Evolutionary conservation across 495 filamentous ascomycete genomes (phyloP).

Genomic region (Xylaria castorea): DNA sequence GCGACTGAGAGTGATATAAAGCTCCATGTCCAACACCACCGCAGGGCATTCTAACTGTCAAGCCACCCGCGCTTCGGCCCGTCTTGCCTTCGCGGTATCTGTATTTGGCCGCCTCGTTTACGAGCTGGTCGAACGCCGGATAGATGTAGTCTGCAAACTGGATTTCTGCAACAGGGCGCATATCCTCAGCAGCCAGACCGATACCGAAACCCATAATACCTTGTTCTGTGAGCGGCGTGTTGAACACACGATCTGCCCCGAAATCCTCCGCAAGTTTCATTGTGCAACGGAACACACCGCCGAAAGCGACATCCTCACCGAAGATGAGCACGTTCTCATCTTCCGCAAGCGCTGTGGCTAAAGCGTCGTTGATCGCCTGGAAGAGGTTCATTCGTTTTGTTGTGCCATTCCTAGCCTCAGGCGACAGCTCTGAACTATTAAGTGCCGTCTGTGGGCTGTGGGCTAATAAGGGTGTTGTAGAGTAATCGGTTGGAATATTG

Average conservation of each 20-base stretch:
- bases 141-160: constrained; percentile 99
- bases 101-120: constrained; percentile 95
- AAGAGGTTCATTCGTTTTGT: constrained; percentile 90
- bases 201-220: constrained; percentile 95
- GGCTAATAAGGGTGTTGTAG: constrained; percentile 77
- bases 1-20: constrained; percentile 93
- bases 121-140: constrained; percentile 95
- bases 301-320: constrained; percentile 96
- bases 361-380: constrained; percentile 88
- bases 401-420: constrained; percentile 68
- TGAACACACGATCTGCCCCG: constrained; percentile 90
- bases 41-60: constrained; percentile 93
- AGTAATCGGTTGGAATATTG: constrained; percentile 89
- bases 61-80: constrained; percentile 71
- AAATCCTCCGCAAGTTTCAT: constrained; percentile 88
- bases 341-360: constrained; percentile 78
- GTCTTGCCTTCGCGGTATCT: constrained; percentile 83
- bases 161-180: constrained; percentile 94
- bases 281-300: constrained; percentile 94
- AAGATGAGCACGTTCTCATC: constrained; percentile 91
- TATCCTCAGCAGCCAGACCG: constrained; percentile 86
- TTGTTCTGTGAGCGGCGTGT: constrained; percentile 93
- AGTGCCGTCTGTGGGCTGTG: constrained; percentile 77
- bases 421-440: constrained; percentile 66
- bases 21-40: constrained; percentile 96